Evolutionary conservation across 1,284 basidiomycete species (phyloP).

Genomic region (Neotropicomus parvogracilis): DNA sequence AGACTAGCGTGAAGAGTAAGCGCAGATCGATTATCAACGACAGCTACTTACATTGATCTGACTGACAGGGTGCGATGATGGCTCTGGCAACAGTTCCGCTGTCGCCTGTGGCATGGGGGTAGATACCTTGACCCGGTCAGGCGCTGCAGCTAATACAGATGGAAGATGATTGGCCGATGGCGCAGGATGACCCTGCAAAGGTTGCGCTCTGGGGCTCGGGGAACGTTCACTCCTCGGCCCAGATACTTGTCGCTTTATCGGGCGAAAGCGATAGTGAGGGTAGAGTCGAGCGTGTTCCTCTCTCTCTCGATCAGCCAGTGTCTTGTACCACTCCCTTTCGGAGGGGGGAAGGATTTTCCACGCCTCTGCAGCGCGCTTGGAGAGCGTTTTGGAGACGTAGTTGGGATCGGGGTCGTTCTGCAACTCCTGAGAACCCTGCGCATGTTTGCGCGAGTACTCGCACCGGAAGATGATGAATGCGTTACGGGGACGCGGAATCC

Average conservation of each 20-base stretch:
- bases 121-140: constrained; percentile 3
- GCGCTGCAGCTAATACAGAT: constrained; percentile 22
- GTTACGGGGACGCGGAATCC: constrained; percentile 82
- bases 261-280: constrained; percentile 62
- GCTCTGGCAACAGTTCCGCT: constrained; percentile 2
- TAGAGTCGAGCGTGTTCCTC: constrained; percentile 50
- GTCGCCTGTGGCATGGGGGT: not conserved
- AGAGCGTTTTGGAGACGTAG: constrained; percentile 45
- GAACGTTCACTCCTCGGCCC: constrained; percentile 28
- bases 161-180: constrained; percentile 8
- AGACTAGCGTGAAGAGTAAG: constrained; percentile 4
- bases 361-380: constrained; percentile 58
- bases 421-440: constrained; percentile 19
- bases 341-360: constrained; percentile 49
- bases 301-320: constrained; percentile 49
- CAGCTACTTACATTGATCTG: constrained; percentile 15
- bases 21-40: not conserved
- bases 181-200: constrained; percentile 1
- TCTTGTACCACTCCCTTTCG: constrained; percentile 48
- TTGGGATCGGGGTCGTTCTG: constrained; percentile 21
- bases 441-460: constrained; percentile 53
- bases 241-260: constrained; percentile 39
- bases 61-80: not conserved
- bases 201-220: not conserved
- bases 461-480: constrained; percentile 88